A percentile compares a stretch with the other conserved stretches of the same genome.
Conservation (phyloP, 768 basidiomycete genomes). For the Sporobolomyces pararoseus region DNA sequence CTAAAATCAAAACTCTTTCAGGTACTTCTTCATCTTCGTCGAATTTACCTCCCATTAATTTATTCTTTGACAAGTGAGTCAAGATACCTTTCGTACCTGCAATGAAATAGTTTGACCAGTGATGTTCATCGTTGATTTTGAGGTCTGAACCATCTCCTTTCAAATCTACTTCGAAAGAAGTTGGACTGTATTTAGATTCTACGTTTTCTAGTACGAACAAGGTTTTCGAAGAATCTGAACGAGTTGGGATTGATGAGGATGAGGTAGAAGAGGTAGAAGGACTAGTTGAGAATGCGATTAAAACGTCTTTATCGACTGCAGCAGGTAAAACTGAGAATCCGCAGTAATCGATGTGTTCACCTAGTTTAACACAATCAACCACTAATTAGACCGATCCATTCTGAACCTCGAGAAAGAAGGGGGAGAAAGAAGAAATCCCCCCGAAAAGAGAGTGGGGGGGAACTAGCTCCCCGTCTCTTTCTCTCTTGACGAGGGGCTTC, state of each 20-base stretch:
- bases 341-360: slow-evolving; percentile 42
- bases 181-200: slow-evolving; percentile 38
- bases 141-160: slow-evolving; percentile 15
- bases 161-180: slow-evolving; percentile 39
- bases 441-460: too few relatives aligned
- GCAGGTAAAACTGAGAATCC: slow-evolving; percentile 45
- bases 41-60: not conserved
- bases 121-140: slow-evolving; percentile 21
- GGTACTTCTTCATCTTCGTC: not conserved
- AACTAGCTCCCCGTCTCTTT: not conserved
- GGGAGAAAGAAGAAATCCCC: too few relatives aligned
- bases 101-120: slow-evolving; percentile 44
- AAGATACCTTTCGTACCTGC: slow-evolving; percentile 40
- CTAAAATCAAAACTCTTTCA: slow-evolving; percentile 31
- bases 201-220: slow-evolving; percentile 40
- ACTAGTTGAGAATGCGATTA: slow-evolving; percentile 39
- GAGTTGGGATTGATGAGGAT: not conserved
- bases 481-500: not conserved
- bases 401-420: too few relatives aligned
- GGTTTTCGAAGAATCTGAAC: slow-evolving; percentile 16
- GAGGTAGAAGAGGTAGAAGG: not conserved
- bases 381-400: too few relatives aligned
- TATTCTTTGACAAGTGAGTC: slow-evolving; percentile 12
- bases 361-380: slow-evolving; percentile 6
- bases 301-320: slow-evolving; percentile 45